Evolutionary conservation across 805 yeast species (phyloP).

Genomic region (Metschnikowia santaceciliae): DNA sequence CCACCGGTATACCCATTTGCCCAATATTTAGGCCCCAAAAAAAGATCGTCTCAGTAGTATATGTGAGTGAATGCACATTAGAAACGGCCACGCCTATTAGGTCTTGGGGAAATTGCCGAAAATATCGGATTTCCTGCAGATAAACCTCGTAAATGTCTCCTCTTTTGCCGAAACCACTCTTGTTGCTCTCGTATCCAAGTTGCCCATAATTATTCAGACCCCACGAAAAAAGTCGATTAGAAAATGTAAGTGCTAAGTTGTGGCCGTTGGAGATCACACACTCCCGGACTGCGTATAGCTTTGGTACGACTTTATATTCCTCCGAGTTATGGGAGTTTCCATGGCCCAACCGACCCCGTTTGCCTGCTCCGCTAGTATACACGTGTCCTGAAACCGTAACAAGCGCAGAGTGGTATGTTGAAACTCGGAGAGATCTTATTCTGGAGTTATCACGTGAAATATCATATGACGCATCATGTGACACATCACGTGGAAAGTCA

Average conservation of each 20-base stretch:
- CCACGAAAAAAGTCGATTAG: slow-evolving; percentile 68
- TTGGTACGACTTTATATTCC: slow-evolving; percentile 40
- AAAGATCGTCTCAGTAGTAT: slow-evolving; percentile 44
- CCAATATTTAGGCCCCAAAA: slow-evolving; percentile 83
- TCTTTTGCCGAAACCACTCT: slow-evolving; percentile 17
- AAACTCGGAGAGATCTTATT: slow-evolving; percentile 25
- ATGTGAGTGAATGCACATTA: slow-evolving; percentile 64
- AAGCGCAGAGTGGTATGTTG: slow-evolving; percentile 59
- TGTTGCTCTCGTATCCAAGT: slow-evolving; percentile 43
- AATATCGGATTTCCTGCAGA: slow-evolving; percentile 37
- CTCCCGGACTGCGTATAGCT: slow-evolving; percentile 20
- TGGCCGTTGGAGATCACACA: slow-evolving; percentile 65
- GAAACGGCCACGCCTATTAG: slow-evolving; percentile 57
- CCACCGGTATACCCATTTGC: slow-evolving; percentile 32
- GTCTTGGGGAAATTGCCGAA: slow-evolving; percentile 18
- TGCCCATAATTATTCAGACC: slow-evolving; percentile 71
- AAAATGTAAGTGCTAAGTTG: slow-evolving; percentile 50
- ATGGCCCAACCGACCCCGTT: slow-evolving; percentile 70
- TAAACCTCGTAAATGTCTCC: slow-evolving; percentile 28
- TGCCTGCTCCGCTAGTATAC: slow-evolving; percentile 61
- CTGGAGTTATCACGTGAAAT: slow-evolving; percentile 30
- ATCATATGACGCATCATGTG: background rate
- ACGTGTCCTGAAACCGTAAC: slow-evolving; percentile 54
- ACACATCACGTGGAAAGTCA: background rate
- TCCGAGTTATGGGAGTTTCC: slow-evolving; percentile 36